phyloP scores from a whole-genome alignment of 306 rosid species.

The Mimosa pudica region DNA sequence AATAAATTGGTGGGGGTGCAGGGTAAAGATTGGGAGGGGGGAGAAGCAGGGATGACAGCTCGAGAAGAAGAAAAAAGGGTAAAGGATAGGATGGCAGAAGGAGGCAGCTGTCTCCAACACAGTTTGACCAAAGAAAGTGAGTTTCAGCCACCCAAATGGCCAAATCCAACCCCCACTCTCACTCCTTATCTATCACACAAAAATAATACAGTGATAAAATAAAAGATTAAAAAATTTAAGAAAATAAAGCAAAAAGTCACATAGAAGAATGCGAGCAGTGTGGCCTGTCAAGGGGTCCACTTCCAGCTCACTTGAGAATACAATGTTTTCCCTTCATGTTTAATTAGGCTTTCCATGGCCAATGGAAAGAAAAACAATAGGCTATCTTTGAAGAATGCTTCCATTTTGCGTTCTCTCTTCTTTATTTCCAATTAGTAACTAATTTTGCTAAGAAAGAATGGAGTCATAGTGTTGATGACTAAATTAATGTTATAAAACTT shows the following conservation, averaged over 20 bases:
- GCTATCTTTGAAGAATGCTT: no score
- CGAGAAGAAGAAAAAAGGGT: not conserved
- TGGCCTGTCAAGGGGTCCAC: slow-evolving; percentile 11
- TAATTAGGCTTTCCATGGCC: not conserved
- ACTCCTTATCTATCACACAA: not conserved
- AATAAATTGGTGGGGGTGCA: not conserved
- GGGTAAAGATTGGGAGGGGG: not conserved
- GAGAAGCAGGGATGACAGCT: not conserved
- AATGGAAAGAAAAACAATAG: no score
- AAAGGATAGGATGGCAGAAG: not conserved
- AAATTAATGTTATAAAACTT: no score
- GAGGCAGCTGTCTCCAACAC: not conserved
- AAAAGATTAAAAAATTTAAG: not conserved
- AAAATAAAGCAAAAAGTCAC: slow-evolving; percentile 2
- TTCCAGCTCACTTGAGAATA: slow-evolving; percentile 8
- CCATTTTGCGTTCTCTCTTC: no score
- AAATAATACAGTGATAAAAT: not conserved
- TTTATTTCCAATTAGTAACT: no score
- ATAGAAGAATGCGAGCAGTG: not conserved
- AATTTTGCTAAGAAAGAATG: no score
- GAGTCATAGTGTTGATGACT: no score
- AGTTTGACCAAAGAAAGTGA: slow-evolving; percentile 6
- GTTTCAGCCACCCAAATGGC: not conserved
- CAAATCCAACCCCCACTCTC: not conserved
- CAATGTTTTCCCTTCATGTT: not conserved